These are phyloP conservation scores for Venturia effusa DNA, from an alignment of 2,329 filamentous ascomycete genomes.

Conservation along the genomic window DNA sequence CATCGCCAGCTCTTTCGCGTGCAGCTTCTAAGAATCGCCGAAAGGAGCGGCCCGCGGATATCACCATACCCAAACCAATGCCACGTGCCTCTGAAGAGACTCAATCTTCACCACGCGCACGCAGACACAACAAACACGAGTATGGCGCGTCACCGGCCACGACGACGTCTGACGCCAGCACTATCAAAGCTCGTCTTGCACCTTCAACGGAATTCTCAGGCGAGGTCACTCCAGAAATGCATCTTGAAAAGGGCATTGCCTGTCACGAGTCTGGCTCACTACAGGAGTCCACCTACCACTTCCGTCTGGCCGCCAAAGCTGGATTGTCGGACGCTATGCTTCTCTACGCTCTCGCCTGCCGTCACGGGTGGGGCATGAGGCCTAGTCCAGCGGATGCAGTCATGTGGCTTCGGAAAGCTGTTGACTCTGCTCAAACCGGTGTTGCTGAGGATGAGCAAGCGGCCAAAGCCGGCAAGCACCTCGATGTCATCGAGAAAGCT, in stretches of 20 bases:
- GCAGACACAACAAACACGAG: conserved; percentile 2
- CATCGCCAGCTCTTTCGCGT: not conserved
- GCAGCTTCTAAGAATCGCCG: not conserved
- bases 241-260: conserved; percentile 80
- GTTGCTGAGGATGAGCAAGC: conserved; percentile 71
- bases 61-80: conserved; percentile 4
- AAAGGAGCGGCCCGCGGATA: conserved; percentile 8
- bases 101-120: conserved; percentile 6
- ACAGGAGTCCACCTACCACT: conserved; percentile 91
- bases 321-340: conserved; percentile 92
- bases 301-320: conserved; percentile 76
- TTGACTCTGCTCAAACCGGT: conserved; percentile 71
- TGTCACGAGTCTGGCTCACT: conserved; percentile 79
- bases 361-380: conserved; percentile 97
- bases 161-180: conserved; percentile 19
- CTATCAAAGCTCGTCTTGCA: conserved; percentile 33
- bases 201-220: conserved; percentile 30
- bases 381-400: conserved; percentile 84
- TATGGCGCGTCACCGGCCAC: not conserved
- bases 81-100: conserved; percentile 7
- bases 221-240: conserved; percentile 70
- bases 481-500: conserved; percentile 61
- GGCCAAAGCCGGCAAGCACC: conserved; percentile 43
- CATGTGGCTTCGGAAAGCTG: conserved; percentile 82
- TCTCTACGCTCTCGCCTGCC: conserved; percentile 84